phyloP scores from a whole-genome alignment of 352 stramenopile species.

The Phytophthora pseudosyringae region DNA sequence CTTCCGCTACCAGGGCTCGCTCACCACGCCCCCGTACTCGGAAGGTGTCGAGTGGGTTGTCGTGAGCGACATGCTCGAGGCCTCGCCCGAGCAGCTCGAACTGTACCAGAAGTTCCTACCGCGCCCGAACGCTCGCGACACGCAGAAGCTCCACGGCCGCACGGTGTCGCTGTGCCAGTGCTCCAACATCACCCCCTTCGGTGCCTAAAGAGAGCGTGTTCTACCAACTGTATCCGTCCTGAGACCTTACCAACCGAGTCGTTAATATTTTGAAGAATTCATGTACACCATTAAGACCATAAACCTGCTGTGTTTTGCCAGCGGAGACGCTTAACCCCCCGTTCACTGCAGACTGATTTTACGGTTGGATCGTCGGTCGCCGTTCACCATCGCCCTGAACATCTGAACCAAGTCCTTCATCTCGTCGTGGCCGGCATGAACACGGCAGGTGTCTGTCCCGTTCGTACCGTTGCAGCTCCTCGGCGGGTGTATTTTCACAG shows the following conservation, averaged over 20 bases:
- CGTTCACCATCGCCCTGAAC: conserved; percentile 31
- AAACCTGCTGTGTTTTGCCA: conserved; percentile 1
- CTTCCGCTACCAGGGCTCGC: conserved; percentile 67
- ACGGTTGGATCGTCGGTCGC: conserved; percentile 20
- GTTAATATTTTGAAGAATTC: conserved; percentile 22
- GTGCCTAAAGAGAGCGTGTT: conserved; percentile 14
- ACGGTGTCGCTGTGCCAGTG: conserved; percentile 37
- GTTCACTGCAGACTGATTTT: conserved; percentile 26
- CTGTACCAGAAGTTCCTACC: conserved; percentile 53
- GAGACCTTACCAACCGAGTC: conserved; percentile 10
- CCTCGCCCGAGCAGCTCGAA: conserved; percentile 57
- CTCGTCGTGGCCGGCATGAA: conserved; percentile 21
- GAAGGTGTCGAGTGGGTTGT: conserved; percentile 81
- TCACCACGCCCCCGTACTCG: conserved; percentile 79
- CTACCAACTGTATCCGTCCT: neutral
- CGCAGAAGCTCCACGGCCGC: conserved; percentile 60
- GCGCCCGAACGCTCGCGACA: conserved; percentile 52
- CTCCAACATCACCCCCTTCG: conserved; percentile 24
- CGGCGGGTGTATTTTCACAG: conserved; percentile 15
- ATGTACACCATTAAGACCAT: conserved; percentile 20
- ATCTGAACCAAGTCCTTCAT: conserved; percentile 25
- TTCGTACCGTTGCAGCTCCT: conserved; percentile 15
- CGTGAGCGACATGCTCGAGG: conserved; percentile 51
- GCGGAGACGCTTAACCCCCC: conserved; percentile 1
- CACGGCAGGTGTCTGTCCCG: conserved; percentile 10